Conservation (phyloP, 148 eudicot genomes). For the Cornus controversa region DNA sequence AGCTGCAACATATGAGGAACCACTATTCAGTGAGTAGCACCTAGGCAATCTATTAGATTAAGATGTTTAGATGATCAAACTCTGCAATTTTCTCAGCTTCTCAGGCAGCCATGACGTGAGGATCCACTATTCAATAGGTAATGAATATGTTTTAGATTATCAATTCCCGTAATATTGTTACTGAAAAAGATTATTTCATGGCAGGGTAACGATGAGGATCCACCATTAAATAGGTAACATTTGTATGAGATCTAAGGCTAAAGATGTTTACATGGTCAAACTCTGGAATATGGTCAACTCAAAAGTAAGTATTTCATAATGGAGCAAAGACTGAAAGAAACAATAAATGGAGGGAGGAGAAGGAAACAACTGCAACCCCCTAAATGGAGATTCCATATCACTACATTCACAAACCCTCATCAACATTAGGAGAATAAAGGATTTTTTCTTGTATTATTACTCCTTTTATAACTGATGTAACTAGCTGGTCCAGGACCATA, state of each 20-base stretch:
- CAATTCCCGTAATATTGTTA: not conserved
- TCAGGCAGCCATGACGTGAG: no score
- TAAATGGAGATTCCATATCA: not conserved
- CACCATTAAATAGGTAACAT: not conserved
- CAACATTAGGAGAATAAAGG: not conserved
- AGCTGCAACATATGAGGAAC: not conserved
- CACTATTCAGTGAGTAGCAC: not conserved
- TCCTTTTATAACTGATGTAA: no score
- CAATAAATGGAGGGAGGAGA: not conserved
- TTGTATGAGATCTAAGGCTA: not conserved
- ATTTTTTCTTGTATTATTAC: no score
- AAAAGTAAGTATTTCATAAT: no score
- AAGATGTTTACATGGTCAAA: not conserved
- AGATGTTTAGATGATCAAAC: not conserved
- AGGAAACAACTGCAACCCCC: not conserved
- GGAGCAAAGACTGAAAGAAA: not conserved
- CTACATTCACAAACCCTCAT: not conserved
- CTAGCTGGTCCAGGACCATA: no score
- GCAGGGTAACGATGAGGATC: no score
- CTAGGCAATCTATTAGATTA: not conserved
- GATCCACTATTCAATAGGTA: not conserved
- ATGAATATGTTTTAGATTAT: conserved; percentile 2
- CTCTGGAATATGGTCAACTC: not conserved
- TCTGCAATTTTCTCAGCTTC: not conserved
- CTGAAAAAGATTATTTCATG: not conserved